These are phyloP conservation scores for Penicillium decumbens DNA, from an alignment of 2,329 filamentous ascomycete genomes.

Conservation along the genomic window DNA sequence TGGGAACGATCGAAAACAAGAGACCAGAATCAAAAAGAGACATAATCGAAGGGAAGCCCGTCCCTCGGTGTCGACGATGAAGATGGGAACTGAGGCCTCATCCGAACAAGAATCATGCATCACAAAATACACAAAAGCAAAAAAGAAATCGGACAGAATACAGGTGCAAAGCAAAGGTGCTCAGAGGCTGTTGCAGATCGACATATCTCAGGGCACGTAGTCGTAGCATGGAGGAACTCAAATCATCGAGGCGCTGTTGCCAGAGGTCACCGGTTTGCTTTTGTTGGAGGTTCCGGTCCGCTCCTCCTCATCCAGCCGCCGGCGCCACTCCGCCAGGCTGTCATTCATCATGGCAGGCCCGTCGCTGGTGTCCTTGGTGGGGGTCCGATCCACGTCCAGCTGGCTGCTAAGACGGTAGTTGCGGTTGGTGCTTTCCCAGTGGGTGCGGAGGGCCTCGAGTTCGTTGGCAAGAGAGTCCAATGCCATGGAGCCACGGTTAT, in stretches of 20 bases:
- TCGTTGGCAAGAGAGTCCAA: constrained; percentile 89
- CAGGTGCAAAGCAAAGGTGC: constrained; percentile 15
- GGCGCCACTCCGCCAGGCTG: constrained; percentile 74
- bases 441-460: constrained; percentile 79
- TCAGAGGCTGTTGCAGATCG: constrained; percentile 18
- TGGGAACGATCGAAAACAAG: constrained; percentile 2
- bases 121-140: constrained; percentile 7
- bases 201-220: constrained; percentile 26
- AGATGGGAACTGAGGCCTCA: constrained; percentile 7
- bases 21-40: neutral
- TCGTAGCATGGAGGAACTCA: constrained; percentile 21
- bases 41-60: constrained; percentile 16
- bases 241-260: constrained; percentile 19
- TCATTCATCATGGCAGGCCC: constrained; percentile 53
- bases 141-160: constrained; percentile 8
- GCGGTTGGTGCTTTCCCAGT: constrained; percentile 96
- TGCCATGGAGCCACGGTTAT: constrained; percentile 62
- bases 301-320: constrained; percentile 63
- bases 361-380: constrained; percentile 43
- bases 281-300: constrained; percentile 25
- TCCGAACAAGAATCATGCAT: constrained; percentile 18
- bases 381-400: constrained; percentile 73
- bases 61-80: constrained; percentile 10
- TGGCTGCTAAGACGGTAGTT: constrained; percentile 86
- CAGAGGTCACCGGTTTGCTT: constrained; percentile 23